These are phyloP conservation scores for Zizania latifolia DNA, from an alignment of 176 grass and related monocot species.

Conservation along the genomic window DNA sequence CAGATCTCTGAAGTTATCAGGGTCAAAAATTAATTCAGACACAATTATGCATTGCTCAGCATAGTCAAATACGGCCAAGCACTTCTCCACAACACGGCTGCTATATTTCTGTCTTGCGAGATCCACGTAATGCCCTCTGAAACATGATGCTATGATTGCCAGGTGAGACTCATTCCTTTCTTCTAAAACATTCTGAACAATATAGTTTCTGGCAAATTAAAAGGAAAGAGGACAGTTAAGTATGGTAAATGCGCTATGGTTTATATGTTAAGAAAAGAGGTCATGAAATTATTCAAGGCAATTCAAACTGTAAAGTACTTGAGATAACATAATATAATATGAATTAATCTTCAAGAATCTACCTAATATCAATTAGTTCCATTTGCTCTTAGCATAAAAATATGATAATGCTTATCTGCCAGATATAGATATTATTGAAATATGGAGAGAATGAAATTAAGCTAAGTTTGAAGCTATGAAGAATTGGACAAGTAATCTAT, in stretches of 20 bases:
- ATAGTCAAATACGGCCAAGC: conserved; percentile 26
- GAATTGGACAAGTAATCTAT: background rate
- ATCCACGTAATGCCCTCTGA: conserved; percentile 31
- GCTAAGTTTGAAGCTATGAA: background rate
- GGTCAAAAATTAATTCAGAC: conserved; percentile 30
- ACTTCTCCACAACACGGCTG: conserved; percentile 59
- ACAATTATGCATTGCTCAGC: background rate
- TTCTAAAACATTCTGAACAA: conserved; percentile 44
- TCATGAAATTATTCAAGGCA: background rate
- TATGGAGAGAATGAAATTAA: background rate
- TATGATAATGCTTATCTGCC: background rate
- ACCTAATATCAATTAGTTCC: background rate
- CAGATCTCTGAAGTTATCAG: conserved; percentile 30
- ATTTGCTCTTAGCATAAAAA: background rate
- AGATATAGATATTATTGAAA: background rate
- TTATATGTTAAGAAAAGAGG: background rate
- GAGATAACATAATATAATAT: background rate
- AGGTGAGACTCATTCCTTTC: background rate
- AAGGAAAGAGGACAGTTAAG: background rate
- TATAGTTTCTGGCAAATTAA: conserved; percentile 39
- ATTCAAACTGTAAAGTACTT: background rate
- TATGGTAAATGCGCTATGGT: background rate
- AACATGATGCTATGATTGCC: conserved; percentile 16
- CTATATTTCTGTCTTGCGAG: conserved; percentile 47
- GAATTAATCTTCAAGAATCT: too few relatives aligned